A percentile compares a stretch with the other conserved stretches of the same genome.
Conservation (phyloP, 225 moss, liverwort and hornwort genomes). For the Pseudoscleropodium purum region DNA sequence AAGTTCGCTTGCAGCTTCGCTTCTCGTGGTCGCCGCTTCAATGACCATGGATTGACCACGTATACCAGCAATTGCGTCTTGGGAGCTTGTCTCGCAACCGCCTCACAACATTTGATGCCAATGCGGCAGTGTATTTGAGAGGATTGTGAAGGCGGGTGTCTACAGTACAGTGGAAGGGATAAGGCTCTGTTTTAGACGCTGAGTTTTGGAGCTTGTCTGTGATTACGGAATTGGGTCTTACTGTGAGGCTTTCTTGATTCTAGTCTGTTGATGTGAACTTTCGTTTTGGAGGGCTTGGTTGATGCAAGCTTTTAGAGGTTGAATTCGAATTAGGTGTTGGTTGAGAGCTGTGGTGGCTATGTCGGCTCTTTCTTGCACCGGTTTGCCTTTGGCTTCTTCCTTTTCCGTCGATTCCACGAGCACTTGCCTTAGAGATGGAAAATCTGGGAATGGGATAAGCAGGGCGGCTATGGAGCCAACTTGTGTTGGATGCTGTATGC, state of each 20-base stretch:
- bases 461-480: slow-evolving; percentile 5
- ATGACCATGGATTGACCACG: neutral
- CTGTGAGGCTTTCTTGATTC: neutral
- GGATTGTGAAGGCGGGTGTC: neutral
- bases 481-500: slow-evolving; percentile 12
- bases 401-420: neutral
- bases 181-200: neutral
- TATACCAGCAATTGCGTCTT: neutral
- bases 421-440: neutral
- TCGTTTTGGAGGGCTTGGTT: neutral
- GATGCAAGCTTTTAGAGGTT: neutral
- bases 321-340: neutral
- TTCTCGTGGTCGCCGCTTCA: neutral
- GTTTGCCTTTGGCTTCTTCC: slow-evolving; percentile 14
- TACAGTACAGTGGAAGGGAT: neutral
- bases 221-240: neutral
- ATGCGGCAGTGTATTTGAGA: neutral
- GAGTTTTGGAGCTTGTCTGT: neutral
- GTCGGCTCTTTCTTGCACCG: slow-evolving; percentile 10
- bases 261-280: neutral
- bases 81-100: neutral
- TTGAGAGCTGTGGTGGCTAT: neutral
- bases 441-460: neutral
- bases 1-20: slow-evolving; percentile 5
- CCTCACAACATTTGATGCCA: neutral